Percentiles rank a stretch among this genome's conserved stretches.
phyloP scores from a whole-genome alignment of 345 rosid species.

The Hypericum androsaemum region DNA sequence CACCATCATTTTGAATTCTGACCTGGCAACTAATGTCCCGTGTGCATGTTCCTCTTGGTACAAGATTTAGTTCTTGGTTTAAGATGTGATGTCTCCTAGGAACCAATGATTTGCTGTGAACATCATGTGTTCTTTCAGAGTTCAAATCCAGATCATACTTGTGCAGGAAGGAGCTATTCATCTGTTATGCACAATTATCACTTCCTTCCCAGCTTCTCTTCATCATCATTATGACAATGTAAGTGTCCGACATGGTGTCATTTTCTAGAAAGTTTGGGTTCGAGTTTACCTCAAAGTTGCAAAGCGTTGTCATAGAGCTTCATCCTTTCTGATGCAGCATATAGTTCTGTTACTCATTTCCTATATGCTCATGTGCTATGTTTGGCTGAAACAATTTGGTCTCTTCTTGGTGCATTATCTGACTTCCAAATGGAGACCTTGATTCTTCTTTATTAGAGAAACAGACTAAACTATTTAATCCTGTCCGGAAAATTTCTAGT shows the following conservation, averaged over 20 bases:
- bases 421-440: no score
- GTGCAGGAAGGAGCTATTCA: conserved; percentile 58
- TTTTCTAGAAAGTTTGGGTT: no score
- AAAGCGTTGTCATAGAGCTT: not conserved
- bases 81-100: conserved; percentile 7
- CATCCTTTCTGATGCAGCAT: not conserved
- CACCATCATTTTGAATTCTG: not conserved
- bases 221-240: conserved; percentile 56
- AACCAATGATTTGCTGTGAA: no score
- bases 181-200: conserved; percentile 39
- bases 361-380: no score
- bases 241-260: no score
- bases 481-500: no score
- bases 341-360: not conserved
- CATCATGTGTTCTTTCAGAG: no score
- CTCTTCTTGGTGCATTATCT: not conserved
- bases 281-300: not conserved
- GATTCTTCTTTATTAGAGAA: no score
- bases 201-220: conserved; percentile 53
- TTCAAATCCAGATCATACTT: no score
- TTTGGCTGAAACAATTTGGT: conserved; percentile 3
- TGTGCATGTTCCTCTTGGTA: not conserved
- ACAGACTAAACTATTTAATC: no score
- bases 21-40: not conserved
- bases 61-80: conserved; percentile 8